Evolutionary conservation across 768 basidiomycete genomes (phyloP).

Genomic region (Rhodotorula diobovata): DNA sequence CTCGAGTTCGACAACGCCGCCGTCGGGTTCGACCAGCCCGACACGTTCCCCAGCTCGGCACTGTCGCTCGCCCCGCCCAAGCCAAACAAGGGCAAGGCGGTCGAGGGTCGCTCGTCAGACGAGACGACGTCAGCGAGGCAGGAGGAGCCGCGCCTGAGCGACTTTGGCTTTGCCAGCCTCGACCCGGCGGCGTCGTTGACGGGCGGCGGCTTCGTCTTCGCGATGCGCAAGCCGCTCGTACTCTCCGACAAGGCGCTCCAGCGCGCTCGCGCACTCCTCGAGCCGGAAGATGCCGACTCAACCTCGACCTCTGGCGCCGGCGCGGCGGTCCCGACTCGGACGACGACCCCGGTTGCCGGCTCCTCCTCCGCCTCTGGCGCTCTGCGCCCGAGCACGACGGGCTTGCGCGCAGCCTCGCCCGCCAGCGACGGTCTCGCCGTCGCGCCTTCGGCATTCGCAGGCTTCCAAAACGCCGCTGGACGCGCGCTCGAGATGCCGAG

Average conservation of each 20-base stretch:
- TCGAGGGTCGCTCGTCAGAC: too few species aligned
- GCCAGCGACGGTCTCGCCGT: background rate
- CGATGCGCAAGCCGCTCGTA: slow-evolving; percentile 14
- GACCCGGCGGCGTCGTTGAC: background rate
- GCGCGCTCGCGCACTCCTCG: slow-evolving; percentile 1
- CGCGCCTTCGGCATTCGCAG: background rate
- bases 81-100: background rate
- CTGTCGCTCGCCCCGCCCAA: background rate
- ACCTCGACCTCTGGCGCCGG: background rate
- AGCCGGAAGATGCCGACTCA: background rate
- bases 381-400: too few species aligned
- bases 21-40: slow-evolving; percentile 18
- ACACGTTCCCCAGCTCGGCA: slow-evolving; percentile 21
- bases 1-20: slow-evolving; percentile 27
- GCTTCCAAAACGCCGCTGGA: slow-evolving; percentile 10
- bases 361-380: background rate
- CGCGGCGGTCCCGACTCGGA: background rate
- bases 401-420: background rate
- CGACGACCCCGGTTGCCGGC: background rate
- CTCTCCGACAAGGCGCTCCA: slow-evolving; percentile 18
- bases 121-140: background rate
- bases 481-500: slow-evolving; percentile 2
- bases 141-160: slow-evolving; percentile 4
- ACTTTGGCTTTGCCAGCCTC: slow-evolving; percentile 6
- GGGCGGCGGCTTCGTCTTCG: slow-evolving; percentile 22